These are phyloP conservation scores for Kodamaea anthophila DNA, from an alignment of 1,139 yeast species.

Conservation along the genomic window DNA sequence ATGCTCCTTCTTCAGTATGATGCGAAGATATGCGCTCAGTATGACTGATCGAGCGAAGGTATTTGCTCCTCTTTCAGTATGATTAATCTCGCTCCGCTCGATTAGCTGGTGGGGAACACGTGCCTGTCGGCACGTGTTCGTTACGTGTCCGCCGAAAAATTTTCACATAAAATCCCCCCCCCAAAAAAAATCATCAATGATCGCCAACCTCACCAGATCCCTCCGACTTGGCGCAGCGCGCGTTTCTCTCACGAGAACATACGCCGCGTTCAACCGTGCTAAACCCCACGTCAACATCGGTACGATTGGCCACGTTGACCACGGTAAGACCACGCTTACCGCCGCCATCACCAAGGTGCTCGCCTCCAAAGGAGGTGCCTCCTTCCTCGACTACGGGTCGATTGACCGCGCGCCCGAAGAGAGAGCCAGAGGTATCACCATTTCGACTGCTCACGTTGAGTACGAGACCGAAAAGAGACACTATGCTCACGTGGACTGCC, in stretches of 20 bases:
- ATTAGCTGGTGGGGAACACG: too few species aligned
- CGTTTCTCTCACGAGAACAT: slow-evolving; percentile 36
- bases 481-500: slow-evolving; percentile 40
- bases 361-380: slow-evolving; percentile 84
- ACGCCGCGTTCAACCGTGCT: slow-evolving; percentile 77
- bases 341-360: slow-evolving; percentile 98
- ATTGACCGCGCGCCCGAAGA: slow-evolving; percentile 99
- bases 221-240: slow-evolving; percentile 18
- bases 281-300: slow-evolving; percentile 97
- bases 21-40: too few species aligned
- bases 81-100: too few species aligned
- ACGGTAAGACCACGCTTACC: slow-evolving; percentile 96
- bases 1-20: too few species aligned
- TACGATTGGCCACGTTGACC: slow-evolving; percentile 92
- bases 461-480: slow-evolving; percentile 41
- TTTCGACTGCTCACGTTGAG: slow-evolving; percentile 96
- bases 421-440: slow-evolving; percentile 99
- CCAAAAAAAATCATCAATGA: too few species aligned
- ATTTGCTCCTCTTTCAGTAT: too few species aligned
- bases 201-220: slow-evolving; percentile 16
- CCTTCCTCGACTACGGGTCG: slow-evolving; percentile 84
- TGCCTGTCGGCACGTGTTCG: too few species aligned
- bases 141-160: too few species aligned
- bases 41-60: too few species aligned
- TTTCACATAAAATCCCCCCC: too few species aligned